phyloP scores from a whole-genome alignment of 2,329 filamentous ascomycete genomes.

The Fusarium brevicatenulatum region DNA sequence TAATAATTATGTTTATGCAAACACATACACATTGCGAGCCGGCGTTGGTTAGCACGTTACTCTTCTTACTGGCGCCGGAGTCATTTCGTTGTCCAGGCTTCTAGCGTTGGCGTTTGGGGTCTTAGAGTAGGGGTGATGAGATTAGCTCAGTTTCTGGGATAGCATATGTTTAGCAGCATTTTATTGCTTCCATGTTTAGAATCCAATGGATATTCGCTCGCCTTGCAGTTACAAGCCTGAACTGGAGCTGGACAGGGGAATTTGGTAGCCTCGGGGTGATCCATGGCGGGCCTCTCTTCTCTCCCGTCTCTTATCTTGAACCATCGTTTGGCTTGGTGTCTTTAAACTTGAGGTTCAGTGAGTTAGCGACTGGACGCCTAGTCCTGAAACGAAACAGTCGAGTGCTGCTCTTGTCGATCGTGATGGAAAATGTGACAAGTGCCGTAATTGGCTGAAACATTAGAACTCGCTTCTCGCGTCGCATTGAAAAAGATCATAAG shows the following conservation, averaged over 20 bases:
- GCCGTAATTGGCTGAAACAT: conserved; percentile 34
- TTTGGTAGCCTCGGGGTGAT: conserved; percentile 12
- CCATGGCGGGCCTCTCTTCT: conserved; percentile 5
- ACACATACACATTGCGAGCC: conserved; percentile 26
- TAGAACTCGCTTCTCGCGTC: conserved; percentile 14
- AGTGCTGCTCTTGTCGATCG: conserved; percentile 32
- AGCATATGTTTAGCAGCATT: conserved; percentile 13
- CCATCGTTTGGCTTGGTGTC: neutral
- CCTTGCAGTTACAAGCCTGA: neutral
- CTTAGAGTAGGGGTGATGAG: conserved; percentile 15
- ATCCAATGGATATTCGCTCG: conserved; percentile 1
- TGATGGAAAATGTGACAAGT: conserved; percentile 31
- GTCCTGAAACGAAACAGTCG: conserved; percentile 32
- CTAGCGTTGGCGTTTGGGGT: conserved; percentile 46
- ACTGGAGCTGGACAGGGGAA: conserved; percentile 1
- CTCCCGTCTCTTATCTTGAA: conserved; percentile 16
- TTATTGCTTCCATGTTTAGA: conserved; percentile 7
- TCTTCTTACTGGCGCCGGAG: conserved; percentile 34
- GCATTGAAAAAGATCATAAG: conserved; percentile 8
- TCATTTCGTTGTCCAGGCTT: conserved; percentile 39
- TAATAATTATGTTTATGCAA: conserved; percentile 29
- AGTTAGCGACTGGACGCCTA: neutral
- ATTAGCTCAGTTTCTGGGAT: conserved; percentile 22
- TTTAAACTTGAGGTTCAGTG: neutral
- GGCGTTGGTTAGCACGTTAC: conserved; percentile 32